Evolutionary conservation across 441 rosid species (phyloP).

Genomic region (Jatropha multifida): DNA sequence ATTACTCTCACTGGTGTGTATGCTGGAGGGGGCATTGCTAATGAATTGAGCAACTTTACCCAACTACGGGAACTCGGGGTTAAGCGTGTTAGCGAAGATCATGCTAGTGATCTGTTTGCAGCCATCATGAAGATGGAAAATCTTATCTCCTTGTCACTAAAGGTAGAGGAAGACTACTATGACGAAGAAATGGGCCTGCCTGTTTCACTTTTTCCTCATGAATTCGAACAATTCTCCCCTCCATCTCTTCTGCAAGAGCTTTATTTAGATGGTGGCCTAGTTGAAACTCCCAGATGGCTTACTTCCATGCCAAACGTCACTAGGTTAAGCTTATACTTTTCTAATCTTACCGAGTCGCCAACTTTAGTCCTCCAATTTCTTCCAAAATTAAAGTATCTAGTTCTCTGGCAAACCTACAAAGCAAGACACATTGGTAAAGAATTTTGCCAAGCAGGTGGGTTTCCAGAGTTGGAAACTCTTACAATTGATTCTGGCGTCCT

Average conservation of each 20-base stretch:
- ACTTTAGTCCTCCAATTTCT: constrained; percentile 17
- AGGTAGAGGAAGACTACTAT: neutral
- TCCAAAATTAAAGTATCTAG: constrained; percentile 20
- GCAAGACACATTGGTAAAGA: constrained; percentile 17
- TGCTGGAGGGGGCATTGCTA: constrained; percentile 25
- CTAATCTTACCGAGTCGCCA: constrained; percentile 9
- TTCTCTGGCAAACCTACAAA: constrained; percentile 11
- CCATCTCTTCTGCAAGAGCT: constrained; percentile 23
- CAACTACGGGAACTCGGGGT: constrained; percentile 22
- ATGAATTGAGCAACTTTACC: constrained; percentile 20
- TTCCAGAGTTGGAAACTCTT: constrained; percentile 18
- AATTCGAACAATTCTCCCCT: constrained; percentile 20
- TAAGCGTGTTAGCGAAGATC: constrained; percentile 18
- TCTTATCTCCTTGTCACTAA: neutral
- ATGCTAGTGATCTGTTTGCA: constrained; percentile 3
- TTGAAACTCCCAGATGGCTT: constrained; percentile 22
- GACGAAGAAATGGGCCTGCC: neutral
- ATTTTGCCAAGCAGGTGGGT: constrained; percentile 23
- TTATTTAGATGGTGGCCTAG: constrained; percentile 11
- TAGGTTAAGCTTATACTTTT: neutral
- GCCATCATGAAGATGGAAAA: no score
- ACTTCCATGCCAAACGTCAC: constrained; percentile 22
- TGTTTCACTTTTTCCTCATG: constrained; percentile 7
- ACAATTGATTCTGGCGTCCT: constrained; percentile 6
- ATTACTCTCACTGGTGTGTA: constrained; percentile 12